phyloP scores from a whole-genome alignment of 371 early-diverging fungal genomes.

The Sporodiniella umbellata region DNA sequence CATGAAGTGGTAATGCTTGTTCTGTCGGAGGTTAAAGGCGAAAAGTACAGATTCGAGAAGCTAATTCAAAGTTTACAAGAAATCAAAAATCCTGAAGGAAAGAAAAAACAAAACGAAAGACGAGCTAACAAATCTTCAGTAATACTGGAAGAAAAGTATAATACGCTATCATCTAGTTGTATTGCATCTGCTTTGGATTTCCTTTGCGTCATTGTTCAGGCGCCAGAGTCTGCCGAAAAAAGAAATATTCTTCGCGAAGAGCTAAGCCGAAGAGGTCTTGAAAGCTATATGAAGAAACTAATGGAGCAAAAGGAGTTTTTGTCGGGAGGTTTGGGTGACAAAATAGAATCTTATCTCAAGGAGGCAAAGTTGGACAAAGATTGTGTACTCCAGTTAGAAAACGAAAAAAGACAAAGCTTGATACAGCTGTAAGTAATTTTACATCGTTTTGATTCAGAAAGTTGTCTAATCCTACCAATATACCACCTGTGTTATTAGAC shows the following conservation, averaged over 20 bases:
- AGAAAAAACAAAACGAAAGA: neutral
- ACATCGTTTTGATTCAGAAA: too few species aligned
- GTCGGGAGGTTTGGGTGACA: conserved; percentile 39
- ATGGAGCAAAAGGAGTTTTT: conserved; percentile 29
- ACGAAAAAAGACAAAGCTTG: conserved; percentile 31
- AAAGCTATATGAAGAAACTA: conserved; percentile 41
- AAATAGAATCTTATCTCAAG: conserved; percentile 42
- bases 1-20: conserved; percentile 45
- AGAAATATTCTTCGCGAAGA: conserved; percentile 51
- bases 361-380: conserved; percentile 50
- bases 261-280: conserved; percentile 56
- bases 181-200: conserved; percentile 48
- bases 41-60: conserved; percentile 63
- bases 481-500: too few species aligned
- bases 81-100: conserved; percentile 4
- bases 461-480: too few species aligned
- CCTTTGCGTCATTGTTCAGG: conserved; percentile 53
- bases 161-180: conserved; percentile 41
- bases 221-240: conserved; percentile 50
- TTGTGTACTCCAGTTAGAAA: conserved; percentile 45
- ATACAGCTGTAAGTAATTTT: conserved; percentile 30
- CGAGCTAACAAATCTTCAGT: neutral
- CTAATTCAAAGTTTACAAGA: conserved; percentile 45
- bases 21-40: conserved; percentile 58
- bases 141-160: conserved; percentile 5